Base-by-base conservation (phyloP, 192 early-diverging fungal species). In the Bifiguratus adelaidae region DNA sequence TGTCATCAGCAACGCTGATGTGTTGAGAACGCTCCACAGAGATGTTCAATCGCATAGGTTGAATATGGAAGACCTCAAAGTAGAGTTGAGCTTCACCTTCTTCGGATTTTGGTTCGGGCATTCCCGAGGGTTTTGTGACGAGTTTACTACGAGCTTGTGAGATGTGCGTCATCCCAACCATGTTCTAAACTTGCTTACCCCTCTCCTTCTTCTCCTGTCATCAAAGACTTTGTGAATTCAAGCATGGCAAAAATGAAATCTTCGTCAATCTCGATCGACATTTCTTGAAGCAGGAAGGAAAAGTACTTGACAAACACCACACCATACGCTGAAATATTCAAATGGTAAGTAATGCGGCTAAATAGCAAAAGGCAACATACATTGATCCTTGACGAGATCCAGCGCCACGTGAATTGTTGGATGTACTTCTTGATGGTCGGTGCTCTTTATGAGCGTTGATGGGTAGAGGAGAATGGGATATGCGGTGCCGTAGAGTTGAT, bases 251-350 rank as follows among this genome's bases (percentile, higher is more conserved):
- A 72, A 50, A 93, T 57, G 51, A 93, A 82, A 50, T 86, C 85
- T 56, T 89, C 88, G 54, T 93, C 90, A 29, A 90, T 67, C 47
- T 91, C 88, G 23, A 93, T 61, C 16, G 88, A 86, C 40, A 93
- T 61, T 55, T 91, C 90, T 60, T 93, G 90, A 12, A 86, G 51
- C 3, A 91, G 55, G 4, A 89, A 65, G 3, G 82, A 84, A 22
- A 88, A 88, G 53, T 80, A 80, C 35, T 89, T 78, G 53, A 83
- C 81, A 63, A 86, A 93, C 36, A 85, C 76, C n/a, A 93, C 83
- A 12, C 91, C 91, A 47, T 86, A 86, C 13, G 30, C n/a, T 40
- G 8, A 20, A 47, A 30, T 24, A n/a, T 7, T n/a, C 13, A 28
- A n/a, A 36, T 44, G 12, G n/a, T 16, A 30, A 23, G 22, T 50